These are phyloP conservation scores for Pterocarpus santalinus DNA, from an alignment of 306 rosid genomes.

Conservation along the genomic window DNA sequence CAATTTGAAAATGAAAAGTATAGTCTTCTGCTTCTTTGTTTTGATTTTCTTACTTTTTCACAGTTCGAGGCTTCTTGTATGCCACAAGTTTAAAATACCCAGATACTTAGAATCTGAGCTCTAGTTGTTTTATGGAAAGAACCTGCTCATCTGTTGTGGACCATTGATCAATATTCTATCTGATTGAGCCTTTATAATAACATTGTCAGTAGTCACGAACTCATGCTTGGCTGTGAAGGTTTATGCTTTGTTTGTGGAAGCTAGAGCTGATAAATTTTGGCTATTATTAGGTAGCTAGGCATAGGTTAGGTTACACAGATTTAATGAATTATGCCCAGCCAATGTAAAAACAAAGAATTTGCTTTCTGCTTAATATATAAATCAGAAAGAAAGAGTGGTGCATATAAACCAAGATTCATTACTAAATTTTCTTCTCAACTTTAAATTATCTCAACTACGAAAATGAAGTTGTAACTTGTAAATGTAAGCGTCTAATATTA, in stretches of 20 bases:
- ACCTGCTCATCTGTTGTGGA: neutral
- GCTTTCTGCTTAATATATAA: neutral
- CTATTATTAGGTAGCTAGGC: neutral
- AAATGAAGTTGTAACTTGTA: neutral
- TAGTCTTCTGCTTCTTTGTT: neutral
- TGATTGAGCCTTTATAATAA: neutral
- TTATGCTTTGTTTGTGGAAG: neutral
- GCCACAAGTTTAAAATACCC: neutral
- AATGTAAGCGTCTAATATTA: no score
- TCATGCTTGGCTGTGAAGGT: slow-evolving; percentile 6
- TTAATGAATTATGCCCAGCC: neutral
- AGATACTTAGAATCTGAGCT: neutral
- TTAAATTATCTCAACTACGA: no score
- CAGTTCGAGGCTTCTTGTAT: slow-evolving; percentile 1
- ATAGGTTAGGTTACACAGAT: neutral
- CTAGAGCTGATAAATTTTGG: neutral
- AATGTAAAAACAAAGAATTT: neutral
- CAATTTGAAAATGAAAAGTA: no score
- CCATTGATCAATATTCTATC: neutral
- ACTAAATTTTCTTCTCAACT: neutral
- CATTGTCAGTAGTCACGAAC: neutral
- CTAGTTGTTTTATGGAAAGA: neutral
- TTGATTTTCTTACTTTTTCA: neutral
- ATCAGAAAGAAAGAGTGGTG: neutral
- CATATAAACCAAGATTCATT: neutral